A percentile compares a stretch with the other conserved stretches of the same genome.
These are phyloP conservation scores for Fusarium dimerum DNA, from an alignment of 2,329 filamentous ascomycete species.

Conservation along the genomic window DNA sequence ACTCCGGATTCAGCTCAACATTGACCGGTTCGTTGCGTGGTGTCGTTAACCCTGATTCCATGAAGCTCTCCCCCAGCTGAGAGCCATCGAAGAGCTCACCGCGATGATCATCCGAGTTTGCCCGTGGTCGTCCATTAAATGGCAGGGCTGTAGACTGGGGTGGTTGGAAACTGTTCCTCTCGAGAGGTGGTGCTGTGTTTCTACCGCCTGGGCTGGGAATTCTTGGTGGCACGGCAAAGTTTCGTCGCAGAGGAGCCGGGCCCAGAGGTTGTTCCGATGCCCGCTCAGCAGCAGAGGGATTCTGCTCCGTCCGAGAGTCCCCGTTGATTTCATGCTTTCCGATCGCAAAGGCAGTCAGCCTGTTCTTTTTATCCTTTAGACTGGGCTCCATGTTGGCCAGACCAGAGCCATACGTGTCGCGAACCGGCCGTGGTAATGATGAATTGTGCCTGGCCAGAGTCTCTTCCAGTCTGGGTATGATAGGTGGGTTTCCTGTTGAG, in stretches of 20 bases:
- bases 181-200: slow-evolving; percentile 30
- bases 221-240: slow-evolving; percentile 36
- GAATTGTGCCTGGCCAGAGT: background rate
- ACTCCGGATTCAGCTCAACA: slow-evolving; percentile 23
- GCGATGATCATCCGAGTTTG: slow-evolving; percentile 15
- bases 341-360: background rate
- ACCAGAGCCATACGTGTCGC: background rate
- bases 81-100: slow-evolving; percentile 39
- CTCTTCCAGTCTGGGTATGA: slow-evolving; percentile 8
- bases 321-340: background rate
- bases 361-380: background rate
- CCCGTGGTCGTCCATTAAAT: slow-evolving; percentile 16
- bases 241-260: slow-evolving; percentile 27
- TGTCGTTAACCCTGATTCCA: slow-evolving; percentile 41
- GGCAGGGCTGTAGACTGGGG: slow-evolving; percentile 24
- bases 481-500: slow-evolving; percentile 11
- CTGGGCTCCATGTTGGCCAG: background rate
- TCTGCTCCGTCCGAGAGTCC: background rate
- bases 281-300: background rate
- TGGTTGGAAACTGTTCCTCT: slow-evolving; percentile 25
- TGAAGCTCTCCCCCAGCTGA: slow-evolving; percentile 41
- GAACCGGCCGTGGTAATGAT: slow-evolving; percentile 1
- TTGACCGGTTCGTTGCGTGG: slow-evolving; percentile 35
- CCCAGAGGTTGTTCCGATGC: slow-evolving; percentile 13
- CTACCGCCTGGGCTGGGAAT: slow-evolving; percentile 38